Evolutionary conservation across 2,329 filamentous ascomycete genomes (phyloP).

Genomic region (Apiospora aurea): DNA sequence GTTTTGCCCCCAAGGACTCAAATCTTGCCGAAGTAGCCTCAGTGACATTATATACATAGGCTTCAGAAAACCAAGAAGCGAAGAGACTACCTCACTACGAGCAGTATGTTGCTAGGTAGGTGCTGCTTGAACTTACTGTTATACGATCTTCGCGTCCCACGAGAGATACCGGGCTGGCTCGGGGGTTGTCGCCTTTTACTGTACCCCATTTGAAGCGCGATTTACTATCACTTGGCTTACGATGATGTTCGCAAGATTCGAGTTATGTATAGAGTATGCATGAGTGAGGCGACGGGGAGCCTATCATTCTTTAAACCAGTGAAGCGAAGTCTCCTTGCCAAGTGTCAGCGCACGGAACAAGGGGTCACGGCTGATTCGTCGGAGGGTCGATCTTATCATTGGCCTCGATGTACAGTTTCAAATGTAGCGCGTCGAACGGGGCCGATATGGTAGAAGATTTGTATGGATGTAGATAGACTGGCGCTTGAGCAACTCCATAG

Average conservation of each 20-base stretch:
- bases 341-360: background rate
- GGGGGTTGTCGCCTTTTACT: background rate
- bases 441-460: background rate
- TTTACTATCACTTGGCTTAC: background rate
- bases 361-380: background rate
- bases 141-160: background rate
- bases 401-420: background rate
- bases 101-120: no score
- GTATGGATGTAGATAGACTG: background rate
- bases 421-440: background rate
- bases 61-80: background rate
- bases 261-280: background rate
- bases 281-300: background rate
- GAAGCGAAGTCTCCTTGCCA: background rate
- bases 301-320: background rate
- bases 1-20: background rate
- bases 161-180: background rate
- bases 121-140: background rate
- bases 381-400: background rate
- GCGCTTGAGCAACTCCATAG: background rate
- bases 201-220: background rate
- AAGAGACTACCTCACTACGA: background rate
- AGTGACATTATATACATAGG: background rate
- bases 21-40: no score
- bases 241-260: background rate